These are phyloP conservation scores for Marvania coccoides DNA, from an alignment of 139 green algal genomes.

Conservation along the genomic window DNA sequence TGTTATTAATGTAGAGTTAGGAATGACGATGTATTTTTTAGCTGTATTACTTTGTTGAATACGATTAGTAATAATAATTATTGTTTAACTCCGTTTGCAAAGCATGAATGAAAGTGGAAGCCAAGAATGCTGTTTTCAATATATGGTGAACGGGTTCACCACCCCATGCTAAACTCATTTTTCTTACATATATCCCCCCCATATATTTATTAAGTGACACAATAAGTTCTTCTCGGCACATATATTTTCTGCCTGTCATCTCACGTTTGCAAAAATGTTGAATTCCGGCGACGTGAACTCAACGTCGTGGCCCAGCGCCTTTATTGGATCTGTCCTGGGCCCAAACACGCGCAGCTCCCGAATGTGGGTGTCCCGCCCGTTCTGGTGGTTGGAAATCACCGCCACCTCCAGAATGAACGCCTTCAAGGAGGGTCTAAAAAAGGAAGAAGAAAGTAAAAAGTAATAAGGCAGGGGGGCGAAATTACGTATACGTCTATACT, in stretches of 20 bases:
- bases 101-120: too few relatives aligned
- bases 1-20: too few relatives aligned
- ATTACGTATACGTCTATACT: too few relatives aligned
- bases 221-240: too few relatives aligned
- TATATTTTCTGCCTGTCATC: conserved; percentile 7
- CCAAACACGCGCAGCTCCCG: conserved; percentile 60
- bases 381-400: conserved; percentile 94
- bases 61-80: too few relatives aligned
- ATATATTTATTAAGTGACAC: too few relatives aligned
- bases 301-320: conserved; percentile 12
- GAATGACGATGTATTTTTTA: not conserved
- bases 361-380: conserved; percentile 93
- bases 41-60: not conserved
- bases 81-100: too few relatives aligned
- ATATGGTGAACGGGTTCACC: too few relatives aligned
- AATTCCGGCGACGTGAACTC: conserved; percentile 27
- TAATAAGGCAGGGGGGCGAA: not conserved
- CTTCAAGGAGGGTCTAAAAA: conserved; percentile 16
- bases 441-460: not conserved
- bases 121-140: too few relatives aligned
- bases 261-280: conserved; percentile 7
- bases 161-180: too few relatives aligned
- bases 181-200: too few relatives aligned
- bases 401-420: conserved; percentile 47
- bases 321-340: conserved; percentile 11